Conservation (phyloP, 371 early-diverging fungal genomes). For the Syncephalastrum sp. region DNA sequence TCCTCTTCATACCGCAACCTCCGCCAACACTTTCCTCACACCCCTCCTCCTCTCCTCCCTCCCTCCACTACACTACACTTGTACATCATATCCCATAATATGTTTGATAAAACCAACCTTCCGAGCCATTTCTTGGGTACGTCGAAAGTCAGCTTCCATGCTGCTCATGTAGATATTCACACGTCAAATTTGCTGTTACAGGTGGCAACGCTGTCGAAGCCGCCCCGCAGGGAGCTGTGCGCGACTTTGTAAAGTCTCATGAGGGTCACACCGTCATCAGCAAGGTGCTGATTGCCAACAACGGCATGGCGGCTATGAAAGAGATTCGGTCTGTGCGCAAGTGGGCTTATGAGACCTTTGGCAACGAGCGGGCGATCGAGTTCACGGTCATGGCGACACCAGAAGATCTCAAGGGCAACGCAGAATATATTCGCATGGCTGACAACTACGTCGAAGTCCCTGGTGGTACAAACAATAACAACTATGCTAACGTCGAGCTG, state of each 20-base stretch:
- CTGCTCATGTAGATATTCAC: neutral
- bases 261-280: constrained; percentile 88
- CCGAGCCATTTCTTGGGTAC: constrained; percentile 23
- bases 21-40: neutral
- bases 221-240: constrained; percentile 59
- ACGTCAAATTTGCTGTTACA: constrained; percentile 14
- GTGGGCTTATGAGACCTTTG: constrained; percentile 98
- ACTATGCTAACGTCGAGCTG: constrained; percentile 97
- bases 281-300: constrained; percentile 96
- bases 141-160: neutral
- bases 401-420: constrained; percentile 95
- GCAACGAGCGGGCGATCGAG: constrained; percentile 92
- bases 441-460: constrained; percentile 98
- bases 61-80: neutral
- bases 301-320: constrained; percentile 99
- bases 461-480: constrained; percentile 95
- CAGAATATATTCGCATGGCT: constrained; percentile 98
- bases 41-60: neutral
- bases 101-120: constrained; percentile 21
- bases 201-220: constrained; percentile 62
- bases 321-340: constrained; percentile 97
- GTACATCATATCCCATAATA: constrained; percentile 4
- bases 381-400: constrained; percentile 99
- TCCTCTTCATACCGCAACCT: too few relatives aligned
- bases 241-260: constrained; percentile 76